Evolutionary conservation across 2,329 filamentous ascomycete species (phyloP).

Genomic region (Monosporascus sp.): DNA sequence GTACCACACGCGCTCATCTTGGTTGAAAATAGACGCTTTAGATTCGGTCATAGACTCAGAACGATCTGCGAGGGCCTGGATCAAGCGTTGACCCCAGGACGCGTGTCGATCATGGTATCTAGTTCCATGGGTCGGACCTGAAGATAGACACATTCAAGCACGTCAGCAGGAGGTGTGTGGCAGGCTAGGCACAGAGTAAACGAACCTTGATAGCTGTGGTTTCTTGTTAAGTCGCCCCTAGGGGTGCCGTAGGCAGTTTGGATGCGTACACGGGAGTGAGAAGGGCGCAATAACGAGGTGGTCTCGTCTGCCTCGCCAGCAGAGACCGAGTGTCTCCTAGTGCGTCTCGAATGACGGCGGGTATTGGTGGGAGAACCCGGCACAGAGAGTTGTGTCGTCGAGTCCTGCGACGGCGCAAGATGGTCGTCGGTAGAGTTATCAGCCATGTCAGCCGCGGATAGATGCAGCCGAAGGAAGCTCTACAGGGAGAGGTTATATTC

Average conservation of each 20-base stretch:
- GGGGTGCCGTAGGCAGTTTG: constrained; percentile 26
- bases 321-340: constrained; percentile 19
- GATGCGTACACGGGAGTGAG: constrained; percentile 39
- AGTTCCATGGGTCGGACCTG: constrained; percentile 16
- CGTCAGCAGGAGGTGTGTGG: background rate
- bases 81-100: constrained; percentile 58
- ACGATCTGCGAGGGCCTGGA: constrained; percentile 55
- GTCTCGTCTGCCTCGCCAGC: constrained; percentile 35
- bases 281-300: constrained; percentile 37
- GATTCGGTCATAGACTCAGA: constrained; percentile 58
- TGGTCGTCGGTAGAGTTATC: constrained; percentile 10
- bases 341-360: constrained; percentile 19
- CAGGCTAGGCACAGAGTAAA: background rate
- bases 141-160: constrained; percentile 7
- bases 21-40: constrained; percentile 55
- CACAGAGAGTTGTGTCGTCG: constrained; percentile 7
- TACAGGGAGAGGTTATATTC: background rate
- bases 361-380: constrained; percentile 15
- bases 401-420: constrained; percentile 11
- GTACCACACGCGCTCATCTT: constrained; percentile 93
- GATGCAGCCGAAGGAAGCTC: background rate
- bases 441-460: constrained; percentile 10
- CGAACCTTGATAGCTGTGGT: constrained; percentile 42
- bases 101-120: constrained; percentile 53
- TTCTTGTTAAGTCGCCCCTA: constrained; percentile 26